A percentile compares a stretch with the other conserved stretches of the same genome.
Evolutionary conservation across 1,284 basidiomycete species (phyloP).

Genomic region (Termitomyces sp.): DNA sequence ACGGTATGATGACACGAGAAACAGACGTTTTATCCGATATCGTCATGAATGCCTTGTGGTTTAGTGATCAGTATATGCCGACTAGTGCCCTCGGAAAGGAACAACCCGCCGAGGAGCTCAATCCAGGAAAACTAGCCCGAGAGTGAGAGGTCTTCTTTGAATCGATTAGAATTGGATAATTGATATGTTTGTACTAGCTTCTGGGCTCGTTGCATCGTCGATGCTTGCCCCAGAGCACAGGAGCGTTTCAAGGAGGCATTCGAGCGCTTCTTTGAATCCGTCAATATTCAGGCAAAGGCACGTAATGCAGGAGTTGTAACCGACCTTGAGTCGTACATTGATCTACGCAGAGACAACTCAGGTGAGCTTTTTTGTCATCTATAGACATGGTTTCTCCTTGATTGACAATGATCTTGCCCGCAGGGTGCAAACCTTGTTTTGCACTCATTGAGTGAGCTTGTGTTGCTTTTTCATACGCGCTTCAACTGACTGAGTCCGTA

Average conservation of each 20-base stretch:
- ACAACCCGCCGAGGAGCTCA: no score
- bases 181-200: constrained; percentile 31
- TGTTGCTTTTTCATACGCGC: not conserved
- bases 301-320: constrained; percentile 44
- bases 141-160: not conserved
- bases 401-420: not conserved
- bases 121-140: no score
- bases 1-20: no score
- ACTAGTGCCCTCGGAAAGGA: no score
- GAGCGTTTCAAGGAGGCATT: constrained; percentile 53
- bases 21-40: no score
- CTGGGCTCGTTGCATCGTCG: constrained; percentile 44
- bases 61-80: no score
- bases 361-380: constrained; percentile 23
- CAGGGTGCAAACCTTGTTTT: constrained; percentile 55
- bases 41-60: no score
- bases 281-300: constrained; percentile 45
- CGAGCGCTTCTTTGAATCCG: constrained; percentile 48
- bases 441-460: constrained; percentile 47
- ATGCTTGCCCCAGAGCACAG: constrained; percentile 46
- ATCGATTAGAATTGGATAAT: constrained; percentile 7
- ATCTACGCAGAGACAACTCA: constrained; percentile 50
- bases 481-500: constrained; percentile 3
- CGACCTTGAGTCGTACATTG: constrained; percentile 55
- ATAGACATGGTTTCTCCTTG: not conserved